Percentiles rank a stretch among this genome's conserved stretches.
Conservation (phyloP, 179 eudicot species). For the Silene noctiflora region DNA sequence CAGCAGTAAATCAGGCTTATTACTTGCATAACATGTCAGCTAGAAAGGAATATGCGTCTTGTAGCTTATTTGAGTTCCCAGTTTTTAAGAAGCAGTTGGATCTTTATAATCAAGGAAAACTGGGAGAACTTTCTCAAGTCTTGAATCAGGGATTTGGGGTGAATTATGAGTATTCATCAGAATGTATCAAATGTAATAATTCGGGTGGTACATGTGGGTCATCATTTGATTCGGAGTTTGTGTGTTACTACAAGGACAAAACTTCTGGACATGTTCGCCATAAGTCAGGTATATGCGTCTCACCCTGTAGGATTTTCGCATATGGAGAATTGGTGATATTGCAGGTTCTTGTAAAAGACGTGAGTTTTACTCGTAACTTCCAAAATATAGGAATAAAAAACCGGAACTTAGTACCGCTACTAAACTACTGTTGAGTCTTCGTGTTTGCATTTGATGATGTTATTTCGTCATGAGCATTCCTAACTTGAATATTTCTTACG, state of each 20-base stretch:
- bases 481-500: too few relatives aligned
- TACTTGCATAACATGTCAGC: conserved; percentile 6
- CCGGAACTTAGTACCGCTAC: not conserved
- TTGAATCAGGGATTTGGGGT: conserved; percentile 20
- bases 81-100: not conserved
- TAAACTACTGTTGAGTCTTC: too few relatives aligned
- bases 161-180: conserved; percentile 5
- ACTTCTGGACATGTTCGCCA: not conserved
- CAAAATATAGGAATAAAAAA: not conserved
- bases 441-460: too few relatives aligned
- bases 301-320: not conserved
- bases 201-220: conserved; percentile 22
- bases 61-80: not conserved
- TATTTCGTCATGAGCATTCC: too few relatives aligned
- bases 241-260: not conserved
- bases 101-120: not conserved
- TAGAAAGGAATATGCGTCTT: not conserved
- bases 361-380: too few relatives aligned
- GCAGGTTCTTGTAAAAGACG: not conserved
- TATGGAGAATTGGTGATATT: not conserved
- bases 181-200: not conserved
- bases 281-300: too few relatives aligned
- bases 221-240: not conserved
- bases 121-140: not conserved
- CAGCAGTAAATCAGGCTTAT: not conserved